Conservation (phyloP, 1,139 yeast species). For the Pichia sp. region DNA sequence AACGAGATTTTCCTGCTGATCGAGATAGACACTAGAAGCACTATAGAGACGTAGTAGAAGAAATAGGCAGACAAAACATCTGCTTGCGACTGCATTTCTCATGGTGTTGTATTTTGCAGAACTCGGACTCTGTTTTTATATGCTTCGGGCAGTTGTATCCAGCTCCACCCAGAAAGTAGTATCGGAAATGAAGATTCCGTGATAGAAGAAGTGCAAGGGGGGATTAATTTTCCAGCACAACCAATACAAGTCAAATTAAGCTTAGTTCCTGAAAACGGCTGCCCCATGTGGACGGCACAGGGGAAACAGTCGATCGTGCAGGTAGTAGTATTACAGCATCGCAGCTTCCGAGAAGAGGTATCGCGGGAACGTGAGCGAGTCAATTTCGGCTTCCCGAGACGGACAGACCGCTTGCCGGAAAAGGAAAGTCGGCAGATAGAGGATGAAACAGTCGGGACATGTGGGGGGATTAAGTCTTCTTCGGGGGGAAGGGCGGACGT, state of each 20-base stretch:
- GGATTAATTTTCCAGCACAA: not conserved
- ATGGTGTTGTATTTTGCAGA: not conserved
- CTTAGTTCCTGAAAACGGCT: not conserved
- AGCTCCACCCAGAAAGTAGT: too few relatives aligned
- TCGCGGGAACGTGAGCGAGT: not conserved
- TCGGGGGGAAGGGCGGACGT: not conserved
- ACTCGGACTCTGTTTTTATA: not conserved
- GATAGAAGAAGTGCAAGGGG: not conserved
- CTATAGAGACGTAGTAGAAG: not conserved
- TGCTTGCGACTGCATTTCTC: not conserved
- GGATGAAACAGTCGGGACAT: not conserved
- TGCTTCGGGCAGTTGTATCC: too few relatives aligned
- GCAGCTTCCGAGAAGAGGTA: not conserved
- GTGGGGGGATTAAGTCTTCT: not conserved
- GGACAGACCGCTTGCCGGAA: not conserved
- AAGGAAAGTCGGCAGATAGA: not conserved
- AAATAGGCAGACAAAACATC: not conserved
- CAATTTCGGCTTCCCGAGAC: not conserved
- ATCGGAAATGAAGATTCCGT: too few relatives aligned
- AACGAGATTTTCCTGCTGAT: slow-evolving; percentile 4
- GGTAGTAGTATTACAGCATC: too few relatives aligned
- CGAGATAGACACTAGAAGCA: not conserved
- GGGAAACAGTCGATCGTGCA: not conserved
- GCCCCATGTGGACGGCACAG: not conserved
- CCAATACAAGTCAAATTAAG: not conserved